Percentiles rank a stretch among this genome's conserved stretches.
Conservation (phyloP, 495 filamentous ascomycete genomes). For the Xylaria curta region DNA sequence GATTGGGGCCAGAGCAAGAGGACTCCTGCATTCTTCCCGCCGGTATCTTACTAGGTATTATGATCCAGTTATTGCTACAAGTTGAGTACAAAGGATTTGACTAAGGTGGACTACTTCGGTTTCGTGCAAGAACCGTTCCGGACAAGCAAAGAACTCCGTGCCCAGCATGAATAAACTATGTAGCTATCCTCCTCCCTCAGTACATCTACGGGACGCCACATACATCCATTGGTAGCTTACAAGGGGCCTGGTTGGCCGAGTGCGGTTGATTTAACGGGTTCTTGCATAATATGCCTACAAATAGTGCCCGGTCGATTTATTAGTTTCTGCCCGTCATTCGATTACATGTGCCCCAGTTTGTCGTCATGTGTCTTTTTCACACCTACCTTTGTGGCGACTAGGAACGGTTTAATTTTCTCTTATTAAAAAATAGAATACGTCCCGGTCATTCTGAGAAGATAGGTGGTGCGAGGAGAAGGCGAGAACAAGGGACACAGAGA, state of each 20-base stretch:
- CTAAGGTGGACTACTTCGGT: constrained; percentile 26
- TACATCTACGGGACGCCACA: constrained; percentile 45
- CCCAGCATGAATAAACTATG: constrained; percentile 38
- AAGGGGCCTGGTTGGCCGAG: constrained; percentile 39
- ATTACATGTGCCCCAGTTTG: constrained; percentile 30
- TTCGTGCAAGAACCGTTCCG: constrained; percentile 29
- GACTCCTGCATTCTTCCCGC: constrained; percentile 22
- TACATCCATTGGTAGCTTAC: constrained; percentile 42
- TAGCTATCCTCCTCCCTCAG: constrained; percentile 42
- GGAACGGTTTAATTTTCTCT: not conserved
- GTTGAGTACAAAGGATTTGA: constrained; percentile 25
- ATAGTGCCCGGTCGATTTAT: constrained; percentile 34
- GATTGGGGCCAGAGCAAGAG: constrained; percentile 20
- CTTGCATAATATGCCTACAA: constrained; percentile 41
- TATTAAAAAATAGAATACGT: not conserved
- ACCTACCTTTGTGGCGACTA: not conserved
- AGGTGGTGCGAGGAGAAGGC: not conserved
- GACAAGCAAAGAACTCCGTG: constrained; percentile 34
- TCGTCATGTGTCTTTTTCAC: constrained; percentile 27
- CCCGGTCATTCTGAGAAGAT: not conserved
- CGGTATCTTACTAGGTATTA: constrained; percentile 9
- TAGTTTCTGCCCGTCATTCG: constrained; percentile 36
- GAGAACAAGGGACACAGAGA: not conserved
- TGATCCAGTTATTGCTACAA: constrained; percentile 23
- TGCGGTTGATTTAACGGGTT: constrained; percentile 38